phyloP scores from a whole-genome alignment of 2,329 filamentous ascomycete species.

The Chrysosporium queenslandicum region DNA sequence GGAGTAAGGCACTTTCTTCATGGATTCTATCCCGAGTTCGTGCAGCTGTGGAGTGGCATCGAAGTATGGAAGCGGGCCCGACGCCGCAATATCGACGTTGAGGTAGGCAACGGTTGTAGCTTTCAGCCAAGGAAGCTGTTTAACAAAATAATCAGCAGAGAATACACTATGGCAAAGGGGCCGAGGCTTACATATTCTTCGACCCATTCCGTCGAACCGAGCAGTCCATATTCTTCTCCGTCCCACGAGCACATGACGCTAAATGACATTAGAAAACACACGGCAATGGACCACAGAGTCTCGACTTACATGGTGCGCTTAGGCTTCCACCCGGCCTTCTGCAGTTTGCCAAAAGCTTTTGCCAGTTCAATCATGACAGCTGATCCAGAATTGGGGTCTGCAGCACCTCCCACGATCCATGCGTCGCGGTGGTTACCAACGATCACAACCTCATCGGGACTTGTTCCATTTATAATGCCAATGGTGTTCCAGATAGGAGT shows the following conservation, averaged over 20 bases:
- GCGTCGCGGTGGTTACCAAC: constrained; percentile 47
- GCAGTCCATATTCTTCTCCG: constrained; percentile 31
- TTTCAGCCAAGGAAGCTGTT: constrained; percentile 36
- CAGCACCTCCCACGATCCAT: constrained; percentile 46
- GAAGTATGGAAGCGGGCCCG: constrained; percentile 34
- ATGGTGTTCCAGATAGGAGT: constrained; percentile 23
- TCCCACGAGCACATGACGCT: constrained; percentile 30
- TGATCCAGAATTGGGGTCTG: constrained; percentile 44
- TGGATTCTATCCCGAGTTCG: constrained; percentile 25
- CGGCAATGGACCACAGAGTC: too few relatives aligned
- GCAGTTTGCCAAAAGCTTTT: constrained; percentile 41
- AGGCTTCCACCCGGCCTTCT: constrained; percentile 44
- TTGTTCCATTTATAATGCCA: constrained; percentile 25
- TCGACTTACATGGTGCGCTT: constrained; percentile 38
- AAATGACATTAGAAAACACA: constrained; percentile 8
- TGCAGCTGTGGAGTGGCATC: constrained; percentile 36
- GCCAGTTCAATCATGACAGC: constrained; percentile 43
- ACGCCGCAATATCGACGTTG: constrained; percentile 43
- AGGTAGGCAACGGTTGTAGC: constrained; percentile 40
- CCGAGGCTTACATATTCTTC: constrained; percentile 35
- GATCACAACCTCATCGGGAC: constrained; percentile 36
- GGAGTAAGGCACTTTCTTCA: constrained; percentile 37
- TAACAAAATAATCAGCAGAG: constrained; percentile 2
- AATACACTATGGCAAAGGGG: too few relatives aligned
- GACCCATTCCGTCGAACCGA: constrained; percentile 40